Base-by-base conservation (phyloP, 805 yeast genomes). In the Candida nanaspora region DNA sequence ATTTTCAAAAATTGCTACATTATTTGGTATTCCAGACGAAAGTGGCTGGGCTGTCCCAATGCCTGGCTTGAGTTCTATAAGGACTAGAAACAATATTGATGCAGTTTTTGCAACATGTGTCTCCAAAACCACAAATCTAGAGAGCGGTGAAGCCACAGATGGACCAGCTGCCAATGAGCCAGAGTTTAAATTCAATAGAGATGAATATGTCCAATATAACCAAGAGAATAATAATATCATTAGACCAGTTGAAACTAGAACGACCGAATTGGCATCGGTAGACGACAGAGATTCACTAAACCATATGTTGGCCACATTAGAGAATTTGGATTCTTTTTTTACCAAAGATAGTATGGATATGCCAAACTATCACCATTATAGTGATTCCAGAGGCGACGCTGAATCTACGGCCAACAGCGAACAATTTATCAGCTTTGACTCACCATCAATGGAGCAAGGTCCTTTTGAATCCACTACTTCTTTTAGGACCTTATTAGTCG, bases 31-130 rank as follows among this genome's bases (percentile, higher is more conserved):
- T 20, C 98, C 98, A 0, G 91, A 85, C 46, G 95, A 86, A 11
- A 80, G 83, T 53, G 99, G 99, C 1, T 93, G 99, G 99, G 82
- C 96, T 0, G 80, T 94, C 38, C 95, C 98, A 2, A 84, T 86
- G 91, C 96, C 98, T 2, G 86, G 91, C 0, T 78, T 87, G 33
- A 82, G 93, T 2, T 87, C 96, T 0, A 83, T 95, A 0, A 76
- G 85, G 14, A 86, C 98, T 1, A 69, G 97, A 48, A 86, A 86
- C 56, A 93, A 93, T 53, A 94, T 93, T 1, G 98, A 93, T 59
- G 89, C 98, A 0, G 98, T 93, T 3, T 93, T 86, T 56, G 79
- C 88, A 25, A 86, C 96, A 0, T 91, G 97, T 55, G 73, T 75
- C 1, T 67, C 70, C 3, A 46, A 72, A 2, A 56, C 57, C 4